Base-by-base conservation (phyloP, 768 basidiomycete genomes). In the Pleurotus tuber-regium region DNA sequence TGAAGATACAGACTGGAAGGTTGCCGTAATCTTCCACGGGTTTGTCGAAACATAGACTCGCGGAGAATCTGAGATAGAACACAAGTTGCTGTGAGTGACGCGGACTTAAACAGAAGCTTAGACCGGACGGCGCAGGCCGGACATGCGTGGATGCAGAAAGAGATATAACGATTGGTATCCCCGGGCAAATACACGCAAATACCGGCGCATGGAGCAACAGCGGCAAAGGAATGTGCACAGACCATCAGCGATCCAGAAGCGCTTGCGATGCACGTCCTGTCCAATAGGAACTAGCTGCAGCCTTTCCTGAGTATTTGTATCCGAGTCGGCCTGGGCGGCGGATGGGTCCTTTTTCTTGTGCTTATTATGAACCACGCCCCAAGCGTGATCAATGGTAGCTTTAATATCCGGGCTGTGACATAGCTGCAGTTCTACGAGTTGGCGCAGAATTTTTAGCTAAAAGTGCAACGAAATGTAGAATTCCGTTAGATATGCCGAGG, bases 201-300 rank as follows among this genome's bases (percentile, higher is more conserved):
- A 87, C 67, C 66, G 58, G 57, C 61, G 56, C 50, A 54, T 61
- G 58, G 51, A 53, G 57, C 59, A n/a, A n/a, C n/a, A n/a, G n/a
- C n/a, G n/a, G n/a, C n/a, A 63, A 65, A 66, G 56, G 67, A 69
- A 71, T 64, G 68, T 67, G 74, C 75, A 90, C 91, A 78, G 75
- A 94, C 91, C 88, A 82, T 93, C 92, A 65, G 80, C 80, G 58
- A 87, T 69, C 92, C 92, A 94, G 69, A 84, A 94, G 46, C 92
- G 87, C 67, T 81, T 88, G 58, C 87, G 81, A 46, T 78, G 75
- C 46, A 64, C 67, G 64, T 94, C 92, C 62, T 90, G 89, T 38
- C 92, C 92, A 21, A 92, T 63, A 14, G 92, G 91, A 50, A 78
- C 57, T 41, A 89, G 70, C 53, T 82, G 79, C 43, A 93, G 70